These are phyloP conservation scores for Parasarocladium wereldwijsianum DNA, from an alignment of 2,329 filamentous ascomycete species.

Conservation along the genomic window DNA sequence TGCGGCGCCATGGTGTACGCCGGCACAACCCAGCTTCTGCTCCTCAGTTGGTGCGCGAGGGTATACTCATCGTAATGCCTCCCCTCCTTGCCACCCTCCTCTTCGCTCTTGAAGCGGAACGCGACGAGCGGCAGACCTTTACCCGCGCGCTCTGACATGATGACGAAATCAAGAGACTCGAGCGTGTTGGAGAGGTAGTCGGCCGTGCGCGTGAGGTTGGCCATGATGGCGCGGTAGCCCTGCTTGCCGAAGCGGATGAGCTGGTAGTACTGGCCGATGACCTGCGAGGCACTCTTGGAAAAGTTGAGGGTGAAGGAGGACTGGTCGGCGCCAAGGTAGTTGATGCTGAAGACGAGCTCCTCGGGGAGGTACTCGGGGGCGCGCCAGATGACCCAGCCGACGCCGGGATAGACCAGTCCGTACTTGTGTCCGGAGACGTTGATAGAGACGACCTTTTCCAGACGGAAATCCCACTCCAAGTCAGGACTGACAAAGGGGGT, in stretches of 20 bases:
- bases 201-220: conserved; percentile 76
- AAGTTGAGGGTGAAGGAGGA: conserved; percentile 96
- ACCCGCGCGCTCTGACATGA: conserved; percentile 71
- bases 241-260: conserved; percentile 87
- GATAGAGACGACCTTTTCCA: conserved; percentile 81
- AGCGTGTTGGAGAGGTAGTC: conserved; percentile 73
- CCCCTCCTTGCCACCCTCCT: conserved; percentile 34
- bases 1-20: conserved; percentile 96
- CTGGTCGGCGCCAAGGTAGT: conserved; percentile 92
- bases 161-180: conserved; percentile 63
- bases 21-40: conserved; percentile 83
- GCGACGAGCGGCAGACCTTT: conserved; percentile 78
- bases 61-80: conserved; percentile 60
- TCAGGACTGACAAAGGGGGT: conserved; percentile 78
- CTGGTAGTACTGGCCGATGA: conserved; percentile 96
- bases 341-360: conserved; percentile 97
- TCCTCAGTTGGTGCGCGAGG: conserved; percentile 71
- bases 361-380: conserved; percentile 69
- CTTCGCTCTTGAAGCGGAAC: conserved; percentile 55
- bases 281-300: conserved; percentile 84
- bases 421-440: conserved; percentile 90
- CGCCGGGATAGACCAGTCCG: conserved; percentile 67
- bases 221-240: conserved; percentile 87
- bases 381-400: conserved; percentile 90
- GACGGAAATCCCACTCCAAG: conserved; percentile 82